Percentiles rank a stretch among this genome's conserved stretches.
Evolutionary conservation across 2,329 filamentous ascomycete species (phyloP).

Genomic region (Diplodia seriata): DNA sequence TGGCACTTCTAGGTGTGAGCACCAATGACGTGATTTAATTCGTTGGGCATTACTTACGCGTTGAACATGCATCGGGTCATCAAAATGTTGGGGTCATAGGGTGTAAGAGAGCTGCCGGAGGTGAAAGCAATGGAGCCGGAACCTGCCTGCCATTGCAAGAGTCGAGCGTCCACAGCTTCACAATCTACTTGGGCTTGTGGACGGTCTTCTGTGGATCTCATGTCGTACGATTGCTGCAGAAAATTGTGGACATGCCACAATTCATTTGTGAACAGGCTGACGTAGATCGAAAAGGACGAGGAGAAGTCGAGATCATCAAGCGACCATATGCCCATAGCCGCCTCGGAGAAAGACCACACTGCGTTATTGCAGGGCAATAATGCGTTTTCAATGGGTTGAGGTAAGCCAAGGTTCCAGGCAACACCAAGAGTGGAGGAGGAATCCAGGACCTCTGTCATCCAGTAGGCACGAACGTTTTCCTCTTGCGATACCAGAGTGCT

Average conservation of each 20-base stretch:
- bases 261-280: slow-evolving; percentile 40
- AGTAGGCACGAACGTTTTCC: slow-evolving; percentile 47
- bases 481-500: slow-evolving; percentile 45
- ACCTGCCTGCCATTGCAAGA: slow-evolving; percentile 38
- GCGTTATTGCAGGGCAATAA: slow-evolving; percentile 41
- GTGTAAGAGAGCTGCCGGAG: slow-evolving; percentile 27
- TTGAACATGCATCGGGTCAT: slow-evolving; percentile 40
- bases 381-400: slow-evolving; percentile 35
- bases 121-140: slow-evolving; percentile 37
- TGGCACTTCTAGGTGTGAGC: slow-evolving; percentile 33
- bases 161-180: slow-evolving; percentile 38
- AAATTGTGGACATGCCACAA: slow-evolving; percentile 40
- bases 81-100: slow-evolving; percentile 39
- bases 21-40: background rate
- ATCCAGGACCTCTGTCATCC: slow-evolving; percentile 49
- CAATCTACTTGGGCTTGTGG: slow-evolving; percentile 39
- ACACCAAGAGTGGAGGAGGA: slow-evolving; percentile 45
- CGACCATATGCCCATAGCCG: slow-evolving; percentile 37
- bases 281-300: slow-evolving; percentile 39
- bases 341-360: slow-evolving; percentile 40
- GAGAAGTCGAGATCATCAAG: slow-evolving; percentile 37
- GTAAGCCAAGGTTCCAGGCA: slow-evolving; percentile 40
- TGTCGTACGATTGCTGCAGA: slow-evolving; percentile 40
- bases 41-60: slow-evolving; percentile 34
- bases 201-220: slow-evolving; percentile 37